Evolutionary conservation across 192 early-diverging fungal genomes (phyloP), one percentile per base, ranked within the genome.

Genomic region (Backusella liffmaniae): DNA sequence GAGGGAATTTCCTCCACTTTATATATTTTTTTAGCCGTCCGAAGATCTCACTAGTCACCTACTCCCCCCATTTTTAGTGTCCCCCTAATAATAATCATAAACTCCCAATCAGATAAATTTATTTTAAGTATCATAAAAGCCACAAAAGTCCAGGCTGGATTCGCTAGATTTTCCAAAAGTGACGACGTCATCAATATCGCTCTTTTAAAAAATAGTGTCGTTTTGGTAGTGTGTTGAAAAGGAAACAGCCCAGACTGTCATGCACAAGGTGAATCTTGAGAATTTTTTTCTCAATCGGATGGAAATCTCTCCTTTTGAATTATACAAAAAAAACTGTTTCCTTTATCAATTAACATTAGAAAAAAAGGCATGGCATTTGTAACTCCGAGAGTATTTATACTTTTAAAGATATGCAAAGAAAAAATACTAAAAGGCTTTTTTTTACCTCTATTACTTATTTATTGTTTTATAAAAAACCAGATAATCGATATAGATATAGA

Each of bases 21-120:
- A 71, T 71, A 71, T 71, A 71, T 32, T 41, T 71, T 71, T 71
- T 70, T 49, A 49, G n/a, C 46, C 46, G 29, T 32, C 70, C 70
- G 70, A 71, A 42, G 70, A 71, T 71, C 35, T 67, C 56, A 62
- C 56, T 23, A 67, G 66, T 69, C 41, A 30, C 66, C 35, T 10
- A 16, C 23, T 71, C 44, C 70, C 70, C 70, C 42, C 41, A 30
- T 15, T 46, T 49, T 49, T 71, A 67, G 26, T 9, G 16, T 39
- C 34, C 70, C 70, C 35, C 21, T 69, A 41, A 37, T 44, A 41
- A 12, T 37, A 37, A 29, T 41, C 35, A 23, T 69, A 23, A n/a
- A 15, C 18, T 69, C 67, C 67, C 34, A 62, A 62, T 62, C 56
- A 62, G 6, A 29, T 29, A 29, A 6, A 62, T 18, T 59, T 23